Evolutionary conservation across 2,329 filamentous ascomycete species (phyloP).

Genomic region (Capronia epimyces): DNA sequence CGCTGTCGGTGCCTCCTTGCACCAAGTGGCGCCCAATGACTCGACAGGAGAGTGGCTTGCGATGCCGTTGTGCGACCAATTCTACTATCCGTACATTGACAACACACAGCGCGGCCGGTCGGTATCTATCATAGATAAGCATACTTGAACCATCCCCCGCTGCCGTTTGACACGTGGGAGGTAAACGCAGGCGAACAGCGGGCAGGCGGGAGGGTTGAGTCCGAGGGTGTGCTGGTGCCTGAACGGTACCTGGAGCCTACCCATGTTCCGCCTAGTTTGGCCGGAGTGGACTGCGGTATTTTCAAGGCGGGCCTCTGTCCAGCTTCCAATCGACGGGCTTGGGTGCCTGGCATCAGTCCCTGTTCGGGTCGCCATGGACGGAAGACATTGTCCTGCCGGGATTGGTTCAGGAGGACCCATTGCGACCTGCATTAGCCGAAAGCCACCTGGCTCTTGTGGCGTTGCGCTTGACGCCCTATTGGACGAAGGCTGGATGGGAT

Average conservation of each 20-base stretch:
- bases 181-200: slow-evolving; percentile 17
- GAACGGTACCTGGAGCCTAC: slow-evolving; percentile 24
- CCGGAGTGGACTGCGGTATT: slow-evolving; percentile 18
- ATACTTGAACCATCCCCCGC: background rate
- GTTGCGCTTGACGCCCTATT: slow-evolving; percentile 28
- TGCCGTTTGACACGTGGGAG: slow-evolving; percentile 22
- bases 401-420: slow-evolving; percentile 9
- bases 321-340: slow-evolving; percentile 22
- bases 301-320: slow-evolving; percentile 10
- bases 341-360: slow-evolving; percentile 21
- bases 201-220: slow-evolving; percentile 9
- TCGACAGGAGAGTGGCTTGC: background rate
- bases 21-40: slow-evolving; percentile 5
- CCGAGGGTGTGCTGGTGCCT: slow-evolving; percentile 16
- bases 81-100: background rate
- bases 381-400: slow-evolving; percentile 7
- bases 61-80: slow-evolving; percentile 2
- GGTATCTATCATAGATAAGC: background rate
- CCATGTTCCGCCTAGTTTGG: slow-evolving; percentile 22
- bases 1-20: background rate
- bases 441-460: slow-evolving; percentile 8
- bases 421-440: slow-evolving; percentile 25
- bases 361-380: slow-evolving; percentile 5
- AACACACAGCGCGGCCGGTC: background rate
- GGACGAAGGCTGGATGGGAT: slow-evolving; percentile 8